A percentile compares a stretch with the other conserved stretches of the same genome.
These are phyloP conservation scores for Pisolithus sp. DNA, from an alignment of 768 basidiomycete genomes.

Conservation along the genomic window DNA sequence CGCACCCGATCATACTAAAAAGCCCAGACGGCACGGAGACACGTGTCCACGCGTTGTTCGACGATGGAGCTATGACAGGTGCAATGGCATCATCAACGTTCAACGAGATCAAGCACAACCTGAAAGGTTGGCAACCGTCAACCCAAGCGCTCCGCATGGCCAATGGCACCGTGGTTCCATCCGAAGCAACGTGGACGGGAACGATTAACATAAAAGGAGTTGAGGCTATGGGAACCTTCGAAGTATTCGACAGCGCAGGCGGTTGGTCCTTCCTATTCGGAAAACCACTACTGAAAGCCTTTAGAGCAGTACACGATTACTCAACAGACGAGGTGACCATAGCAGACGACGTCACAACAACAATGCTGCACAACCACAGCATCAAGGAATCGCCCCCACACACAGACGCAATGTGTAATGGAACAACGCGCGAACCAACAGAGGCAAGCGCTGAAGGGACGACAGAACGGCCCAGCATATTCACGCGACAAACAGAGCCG, in stretches of 20 bases:
- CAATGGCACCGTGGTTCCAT: too few relatives aligned
- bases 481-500: too few relatives aligned
- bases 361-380: background rate
- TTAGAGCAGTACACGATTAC: conserved; percentile 23
- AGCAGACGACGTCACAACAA: background rate
- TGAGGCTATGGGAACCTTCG: background rate
- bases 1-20: background rate
- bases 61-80: background rate
- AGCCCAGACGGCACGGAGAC: too few relatives aligned
- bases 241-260: conserved; percentile 14
- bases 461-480: too few relatives aligned
- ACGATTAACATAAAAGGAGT: too few relatives aligned
- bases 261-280: conserved; percentile 25
- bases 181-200: too few relatives aligned
- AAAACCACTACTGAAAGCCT: conserved; percentile 20
- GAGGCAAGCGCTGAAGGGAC: too few relatives aligned
- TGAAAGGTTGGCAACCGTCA: too few relatives aligned
- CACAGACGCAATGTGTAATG: background rate
- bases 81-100: background rate
- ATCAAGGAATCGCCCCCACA: background rate
- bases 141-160: too few relatives aligned
- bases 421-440: background rate
- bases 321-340: conserved; percentile 3
- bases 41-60: background rate
- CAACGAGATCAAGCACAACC: background rate